Conservation (phyloP, 495 filamentous ascomycete species). For the Neurospora tetraspora region DNA sequence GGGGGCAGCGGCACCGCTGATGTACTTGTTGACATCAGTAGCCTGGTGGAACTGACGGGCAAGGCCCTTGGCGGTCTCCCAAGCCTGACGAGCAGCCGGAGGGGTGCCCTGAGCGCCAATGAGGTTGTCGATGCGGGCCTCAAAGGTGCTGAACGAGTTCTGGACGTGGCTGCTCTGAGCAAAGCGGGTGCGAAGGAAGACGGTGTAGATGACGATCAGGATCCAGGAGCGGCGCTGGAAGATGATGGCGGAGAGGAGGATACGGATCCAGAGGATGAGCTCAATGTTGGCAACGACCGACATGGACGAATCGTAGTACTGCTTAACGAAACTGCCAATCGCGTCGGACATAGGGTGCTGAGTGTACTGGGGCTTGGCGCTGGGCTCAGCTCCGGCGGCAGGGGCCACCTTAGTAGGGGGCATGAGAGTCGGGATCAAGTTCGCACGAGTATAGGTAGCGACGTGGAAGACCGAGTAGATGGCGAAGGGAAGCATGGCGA, state of each 20-base stretch:
- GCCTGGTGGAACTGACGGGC: slow-evolving; percentile 63
- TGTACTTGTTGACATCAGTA: slow-evolving; percentile 67
- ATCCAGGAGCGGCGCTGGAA: slow-evolving; percentile 90
- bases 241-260: slow-evolving; percentile 66
- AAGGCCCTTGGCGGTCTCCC: slow-evolving; percentile 69
- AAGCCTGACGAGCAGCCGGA: slow-evolving; percentile 69
- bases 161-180: slow-evolving; percentile 88
- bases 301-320: slow-evolving; percentile 91
- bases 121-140: slow-evolving; percentile 65
- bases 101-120: slow-evolving; percentile 81
- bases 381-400: slow-evolving; percentile 43
- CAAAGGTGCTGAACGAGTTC: slow-evolving; percentile 61
- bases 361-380: slow-evolving; percentile 50
- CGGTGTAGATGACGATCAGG: slow-evolving; percentile 71
- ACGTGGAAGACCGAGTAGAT: slow-evolving; percentile 99
- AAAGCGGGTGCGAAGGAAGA: slow-evolving; percentile 84
- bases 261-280: slow-evolving; percentile 70
- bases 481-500: slow-evolving; percentile 86
- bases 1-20: slow-evolving; percentile 42
- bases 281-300: slow-evolving; percentile 68
- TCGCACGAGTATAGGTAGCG: slow-evolving; percentile 67
- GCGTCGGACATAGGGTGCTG: slow-evolving; percentile 62
- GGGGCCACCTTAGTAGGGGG: slow-evolving; percentile 34
- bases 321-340: slow-evolving; percentile 90
- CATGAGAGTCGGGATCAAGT: slow-evolving; percentile 54